Evolutionary conservation across 306 rosid genomes (phyloP).

Genomic region (Abrus pulchellus): DNA sequence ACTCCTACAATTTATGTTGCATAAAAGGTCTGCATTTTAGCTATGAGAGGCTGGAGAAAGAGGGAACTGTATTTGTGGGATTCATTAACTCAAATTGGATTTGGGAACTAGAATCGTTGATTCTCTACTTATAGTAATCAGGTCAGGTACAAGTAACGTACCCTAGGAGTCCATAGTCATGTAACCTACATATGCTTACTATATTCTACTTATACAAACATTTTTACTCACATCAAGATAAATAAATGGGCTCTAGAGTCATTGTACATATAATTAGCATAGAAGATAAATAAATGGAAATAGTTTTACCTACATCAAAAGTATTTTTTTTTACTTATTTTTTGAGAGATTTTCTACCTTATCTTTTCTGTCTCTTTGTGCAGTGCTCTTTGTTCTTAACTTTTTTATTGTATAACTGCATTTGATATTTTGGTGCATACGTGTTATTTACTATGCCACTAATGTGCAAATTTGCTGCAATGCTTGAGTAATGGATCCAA

Average conservation of each 20-base stretch:
- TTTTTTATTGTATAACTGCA: not conserved
- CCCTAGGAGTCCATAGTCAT: slow-evolving; percentile 9
- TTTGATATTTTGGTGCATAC: slow-evolving; percentile 12
- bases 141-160: slow-evolving; percentile 14
- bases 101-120: not conserved
- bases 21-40: slow-evolving; percentile 36
- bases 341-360: slow-evolving; percentile 12
- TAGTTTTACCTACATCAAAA: slow-evolving; percentile 23
- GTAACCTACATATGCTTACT: slow-evolving; percentile 21
- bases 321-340: not conserved
- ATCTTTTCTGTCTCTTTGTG: not conserved
- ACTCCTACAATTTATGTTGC: slow-evolving; percentile 34
- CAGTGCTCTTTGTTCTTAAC: not conserved
- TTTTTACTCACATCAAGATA: too few relatives aligned
- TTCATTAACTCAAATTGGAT: slow-evolving; percentile 34
- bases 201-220: not conserved
- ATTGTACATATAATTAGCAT: slow-evolving; percentile 16
- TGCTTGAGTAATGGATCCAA: slow-evolving; percentile 38
- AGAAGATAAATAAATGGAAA: slow-evolving; percentile 17
- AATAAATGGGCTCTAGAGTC: slow-evolving; percentile 20
- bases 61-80: slow-evolving; percentile 27
- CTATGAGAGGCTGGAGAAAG: slow-evolving; percentile 32
- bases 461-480: slow-evolving; percentile 27
- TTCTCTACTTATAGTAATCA: slow-evolving; percentile 12
- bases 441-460: slow-evolving; percentile 9